Base-by-base conservation (phyloP, 2,329 filamentous ascomycete species). In the Stachybotrys elegans region DNA sequence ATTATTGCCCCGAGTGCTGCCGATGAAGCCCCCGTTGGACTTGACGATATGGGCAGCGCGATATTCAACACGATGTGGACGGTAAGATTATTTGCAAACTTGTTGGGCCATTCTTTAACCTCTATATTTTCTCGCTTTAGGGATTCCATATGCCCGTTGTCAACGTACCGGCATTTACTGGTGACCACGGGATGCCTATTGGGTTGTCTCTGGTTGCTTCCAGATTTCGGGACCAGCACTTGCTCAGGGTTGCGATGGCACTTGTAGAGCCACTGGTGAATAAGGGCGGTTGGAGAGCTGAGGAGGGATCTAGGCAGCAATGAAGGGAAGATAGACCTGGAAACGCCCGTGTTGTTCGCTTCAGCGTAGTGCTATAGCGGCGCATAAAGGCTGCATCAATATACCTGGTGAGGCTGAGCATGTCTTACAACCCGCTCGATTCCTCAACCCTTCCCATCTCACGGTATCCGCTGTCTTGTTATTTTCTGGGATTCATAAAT, bases 1-100 rank as follows among this genome's bases (percentile, higher is more conserved):
- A 66, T 83, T 0, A 46, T 84, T n/a, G 74, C 71, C 1, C 79
- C 79, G 0, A 80, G 76, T 46, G 75, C 72, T 0, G 56, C 70
- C 0, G 79, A 81, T 46, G 79, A 80, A 50, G 79, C 79, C 0
- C 77, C 79, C 0, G 37, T 68, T 0, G 79, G 78, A 0, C 40
- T 50, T 1, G 64, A 67, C 5, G 69, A 59, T 36, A 83, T 77
- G 0, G 79, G 79, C 0, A 73, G 65, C 48, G 66, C 74, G 7
- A 67, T 56, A 0, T 77, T 77, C 41, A 75, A 73, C 48, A 49
- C 52, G 14, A 68, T 71, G 0, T 77, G 73, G 73, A 77, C 74
- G 19, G 71, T 75, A 43, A 58, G 68, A 42, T 4, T 13, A 7
- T 23, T 12, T 3, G 32, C 16, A 11, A 9, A 8, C 32, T 35